Conservation (phyloP, 148 eudicot genomes). For the Rhododendron mucronatum region DNA sequence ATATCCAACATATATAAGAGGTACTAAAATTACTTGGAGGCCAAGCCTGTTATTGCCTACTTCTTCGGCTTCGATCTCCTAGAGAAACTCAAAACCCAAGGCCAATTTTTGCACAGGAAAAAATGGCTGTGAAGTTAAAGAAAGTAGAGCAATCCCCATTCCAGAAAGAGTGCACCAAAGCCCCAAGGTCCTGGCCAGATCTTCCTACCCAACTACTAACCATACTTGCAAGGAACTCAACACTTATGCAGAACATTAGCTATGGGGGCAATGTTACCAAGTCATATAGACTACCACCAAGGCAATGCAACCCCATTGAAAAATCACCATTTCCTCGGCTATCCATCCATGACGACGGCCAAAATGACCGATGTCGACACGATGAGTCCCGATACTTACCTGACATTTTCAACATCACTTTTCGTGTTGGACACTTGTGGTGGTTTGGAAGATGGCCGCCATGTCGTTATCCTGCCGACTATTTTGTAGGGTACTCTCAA, state of each 20-base stretch:
- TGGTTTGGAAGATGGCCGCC: neutral
- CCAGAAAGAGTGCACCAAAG: neutral
- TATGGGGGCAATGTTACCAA: constrained; percentile 11
- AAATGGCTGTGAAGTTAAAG: neutral
- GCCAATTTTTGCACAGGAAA: neutral
- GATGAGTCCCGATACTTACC: neutral
- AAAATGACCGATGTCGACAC: neutral
- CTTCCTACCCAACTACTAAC: constrained; percentile 6
- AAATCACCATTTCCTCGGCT: neutral
- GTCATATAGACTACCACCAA: neutral
- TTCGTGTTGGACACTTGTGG: neutral
- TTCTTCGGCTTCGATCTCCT: neutral
- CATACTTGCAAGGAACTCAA: neutral
- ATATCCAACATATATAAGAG: neutral
- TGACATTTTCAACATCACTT: neutral
- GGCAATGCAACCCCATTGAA: neutral
- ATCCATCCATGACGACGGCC: neutral
- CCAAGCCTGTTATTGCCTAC: neutral
- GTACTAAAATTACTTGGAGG: neutral
- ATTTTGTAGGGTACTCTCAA: constrained; percentile 1
- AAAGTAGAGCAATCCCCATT: neutral
- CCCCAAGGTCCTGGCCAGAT: constrained; percentile 18
- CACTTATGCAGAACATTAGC: constrained; percentile 8
- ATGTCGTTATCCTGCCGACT: neutral
- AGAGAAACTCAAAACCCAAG: neutral